A percentile compares a stretch with the other conserved stretches of the same genome.
Conservation (phyloP, 257 asterid species). For the Jacaranda copaia region DNA sequence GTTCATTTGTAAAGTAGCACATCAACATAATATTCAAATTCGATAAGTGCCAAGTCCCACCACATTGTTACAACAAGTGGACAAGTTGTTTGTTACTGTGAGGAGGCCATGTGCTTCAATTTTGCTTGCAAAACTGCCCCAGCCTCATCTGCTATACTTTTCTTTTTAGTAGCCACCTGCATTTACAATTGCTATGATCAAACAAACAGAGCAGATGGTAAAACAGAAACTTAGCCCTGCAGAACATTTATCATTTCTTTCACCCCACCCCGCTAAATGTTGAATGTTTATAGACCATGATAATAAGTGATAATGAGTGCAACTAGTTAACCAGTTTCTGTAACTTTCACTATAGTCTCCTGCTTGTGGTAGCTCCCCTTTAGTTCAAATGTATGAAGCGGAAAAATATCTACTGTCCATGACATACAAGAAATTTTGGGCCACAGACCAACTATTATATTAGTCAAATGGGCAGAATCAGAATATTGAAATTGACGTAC, state of each 20-base stretch:
- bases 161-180: slow-evolving; percentile 89
- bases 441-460: neutral
- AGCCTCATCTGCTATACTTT: slow-evolving; percentile 79
- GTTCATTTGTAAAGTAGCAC: neutral
- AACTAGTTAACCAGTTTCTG: neutral
- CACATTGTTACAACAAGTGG: no score
- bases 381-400: neutral
- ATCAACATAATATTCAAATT: neutral
- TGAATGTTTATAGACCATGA: neutral
- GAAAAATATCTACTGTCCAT: neutral
- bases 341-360: neutral
- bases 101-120: slow-evolving; percentile 61
- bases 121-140: slow-evolving; percentile 81
- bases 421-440: neutral
- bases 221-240: neutral
- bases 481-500: neutral
- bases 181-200: slow-evolving; percentile 24
- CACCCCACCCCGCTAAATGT: neutral
- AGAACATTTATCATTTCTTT: neutral
- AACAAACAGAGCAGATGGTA: slow-evolving; percentile 3
- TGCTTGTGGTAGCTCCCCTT: neutral
- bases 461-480: neutral
- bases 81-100: slow-evolving; percentile 42
- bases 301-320: neutral
- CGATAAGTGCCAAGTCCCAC: no score